Percentiles rank a stretch among this genome's conserved stretches.
Conservation (phyloP, 768 basidiomycete genomes). For the Termitomyces bulborhizus region DNA sequence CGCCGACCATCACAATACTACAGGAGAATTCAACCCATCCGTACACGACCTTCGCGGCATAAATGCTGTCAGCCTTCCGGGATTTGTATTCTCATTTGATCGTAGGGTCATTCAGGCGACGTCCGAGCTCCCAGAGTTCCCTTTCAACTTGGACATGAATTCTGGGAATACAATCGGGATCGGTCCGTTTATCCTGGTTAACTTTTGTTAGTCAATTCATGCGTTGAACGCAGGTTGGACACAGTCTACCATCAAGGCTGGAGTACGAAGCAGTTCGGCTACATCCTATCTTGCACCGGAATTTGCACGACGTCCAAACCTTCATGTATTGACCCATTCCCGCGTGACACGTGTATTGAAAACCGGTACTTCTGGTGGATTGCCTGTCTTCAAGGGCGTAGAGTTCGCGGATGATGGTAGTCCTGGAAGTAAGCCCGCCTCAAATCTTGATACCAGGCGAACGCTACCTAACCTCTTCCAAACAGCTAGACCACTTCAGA, state of each 20-base stretch:
- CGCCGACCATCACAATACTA: constrained; percentile 23
- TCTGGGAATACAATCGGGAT: constrained; percentile 19
- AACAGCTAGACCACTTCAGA: constrained; percentile 2
- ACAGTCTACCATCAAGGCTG: constrained; percentile 19
- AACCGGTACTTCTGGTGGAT: constrained; percentile 8
- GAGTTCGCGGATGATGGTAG: constrained; percentile 13
- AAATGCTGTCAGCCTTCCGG: constrained; percentile 22
- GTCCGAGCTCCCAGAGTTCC: constrained; percentile 18
- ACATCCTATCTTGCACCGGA: constrained; percentile 18
- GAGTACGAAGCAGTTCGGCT: constrained; percentile 21
- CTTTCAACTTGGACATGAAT: constrained; percentile 21
- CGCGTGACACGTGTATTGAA: constrained; percentile 17
- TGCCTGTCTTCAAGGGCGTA: constrained; percentile 18
- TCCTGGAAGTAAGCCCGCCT: not conserved
- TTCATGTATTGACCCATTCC: constrained; percentile 19
- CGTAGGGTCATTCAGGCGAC: constrained; percentile 22
- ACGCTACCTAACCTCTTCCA: not conserved
- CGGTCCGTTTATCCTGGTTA: constrained; percentile 7
- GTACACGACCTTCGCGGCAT: constrained; percentile 20
- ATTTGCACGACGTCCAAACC: constrained; percentile 14
- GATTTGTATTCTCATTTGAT: constrained; percentile 20
- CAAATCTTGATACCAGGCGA: too few relatives aligned
- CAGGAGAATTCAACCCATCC: constrained; percentile 4
- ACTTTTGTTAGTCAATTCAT: not conserved
- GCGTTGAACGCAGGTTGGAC: constrained; percentile 15